Conservation (phyloP, 2,329 filamentous ascomycete species). For the Colletotrichum sp. region DNA sequence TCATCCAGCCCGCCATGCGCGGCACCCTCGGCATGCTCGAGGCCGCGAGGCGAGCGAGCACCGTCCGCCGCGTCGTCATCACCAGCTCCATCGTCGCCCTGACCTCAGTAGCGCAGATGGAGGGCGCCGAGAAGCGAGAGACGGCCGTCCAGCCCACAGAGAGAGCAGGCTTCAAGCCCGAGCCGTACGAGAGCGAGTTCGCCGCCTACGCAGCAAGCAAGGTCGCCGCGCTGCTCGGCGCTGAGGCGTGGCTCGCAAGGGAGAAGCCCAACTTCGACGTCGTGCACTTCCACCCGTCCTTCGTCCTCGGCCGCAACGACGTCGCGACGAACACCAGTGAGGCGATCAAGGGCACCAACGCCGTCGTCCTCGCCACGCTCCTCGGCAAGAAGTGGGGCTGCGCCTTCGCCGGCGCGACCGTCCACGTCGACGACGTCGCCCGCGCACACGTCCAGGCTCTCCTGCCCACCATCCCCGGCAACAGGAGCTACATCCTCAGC, state of each 20-base stretch:
- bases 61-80: conserved; percentile 49
- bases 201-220: conserved; percentile 42
- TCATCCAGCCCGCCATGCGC: conserved; percentile 61
- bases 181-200: conserved; percentile 27
- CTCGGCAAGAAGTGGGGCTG: conserved; percentile 30
- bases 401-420: conserved; percentile 31
- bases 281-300: conserved; percentile 39
- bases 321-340: conserved; percentile 29
- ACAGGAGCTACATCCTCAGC: conserved; percentile 34
- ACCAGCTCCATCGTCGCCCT: conserved; percentile 55
- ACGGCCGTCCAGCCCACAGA: neutral
- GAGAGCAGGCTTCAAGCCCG: conserved; percentile 7
- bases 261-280: conserved; percentile 39
- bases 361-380: conserved; percentile 36
- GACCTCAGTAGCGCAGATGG: conserved; percentile 8
- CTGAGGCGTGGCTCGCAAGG: conserved; percentile 35
- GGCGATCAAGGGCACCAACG: conserved; percentile 39
- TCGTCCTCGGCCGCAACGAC: conserved; percentile 41
- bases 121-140: neutral
- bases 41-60: conserved; percentile 43
- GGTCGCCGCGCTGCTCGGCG: conserved; percentile 34
- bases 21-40: conserved; percentile 56
- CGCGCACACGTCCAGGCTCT: conserved; percentile 41
- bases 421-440: conserved; percentile 44
- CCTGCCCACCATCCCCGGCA: conserved; percentile 32